Percentiles rank a stretch among this genome's conserved stretches.
Conservation (phyloP, 768 basidiomycete species). For the Psilocybe tampanensis region DNA sequence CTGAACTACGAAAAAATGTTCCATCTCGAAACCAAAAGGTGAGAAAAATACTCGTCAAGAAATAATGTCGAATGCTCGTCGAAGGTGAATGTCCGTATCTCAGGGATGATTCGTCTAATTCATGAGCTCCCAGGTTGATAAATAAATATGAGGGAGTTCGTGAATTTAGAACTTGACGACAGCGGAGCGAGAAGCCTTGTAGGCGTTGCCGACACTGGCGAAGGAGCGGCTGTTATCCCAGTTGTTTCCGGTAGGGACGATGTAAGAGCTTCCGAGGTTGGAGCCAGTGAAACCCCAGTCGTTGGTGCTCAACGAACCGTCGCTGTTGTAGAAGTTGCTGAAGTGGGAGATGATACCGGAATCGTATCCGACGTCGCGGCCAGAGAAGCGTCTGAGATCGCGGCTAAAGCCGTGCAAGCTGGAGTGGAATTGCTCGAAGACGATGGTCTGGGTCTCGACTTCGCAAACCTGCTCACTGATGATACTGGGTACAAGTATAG, state of each 20-base stretch:
- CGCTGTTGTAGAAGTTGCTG: constrained; percentile 31
- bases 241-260: constrained; percentile 40
- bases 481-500: constrained; percentile 30
- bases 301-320: constrained; percentile 38
- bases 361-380: constrained; percentile 42
- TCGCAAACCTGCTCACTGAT: constrained; percentile 50
- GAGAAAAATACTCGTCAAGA: constrained; percentile 13
- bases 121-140: not conserved
- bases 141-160: not conserved
- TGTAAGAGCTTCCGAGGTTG: constrained; percentile 39
- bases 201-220: constrained; percentile 35
- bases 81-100: not conserved
- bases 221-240: constrained; percentile 33
- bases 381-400: constrained; percentile 42
- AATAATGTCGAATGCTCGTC: not conserved
- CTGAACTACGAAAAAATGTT: constrained; percentile 17
- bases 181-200: constrained; percentile 31
- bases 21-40: not conserved
- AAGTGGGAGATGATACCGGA: constrained; percentile 36
- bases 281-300: constrained; percentile 43
- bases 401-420: constrained; percentile 40
- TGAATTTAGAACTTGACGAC: constrained; percentile 19
- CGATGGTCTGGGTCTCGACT: constrained; percentile 49
- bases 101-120: constrained; percentile 9
- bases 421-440: constrained; percentile 45